Evolutionary conservation across 139 green algal genomes (phyloP), one percentile per base, ranked within the genome.

Genomic region (Ettlia oleoabundans): DNA sequence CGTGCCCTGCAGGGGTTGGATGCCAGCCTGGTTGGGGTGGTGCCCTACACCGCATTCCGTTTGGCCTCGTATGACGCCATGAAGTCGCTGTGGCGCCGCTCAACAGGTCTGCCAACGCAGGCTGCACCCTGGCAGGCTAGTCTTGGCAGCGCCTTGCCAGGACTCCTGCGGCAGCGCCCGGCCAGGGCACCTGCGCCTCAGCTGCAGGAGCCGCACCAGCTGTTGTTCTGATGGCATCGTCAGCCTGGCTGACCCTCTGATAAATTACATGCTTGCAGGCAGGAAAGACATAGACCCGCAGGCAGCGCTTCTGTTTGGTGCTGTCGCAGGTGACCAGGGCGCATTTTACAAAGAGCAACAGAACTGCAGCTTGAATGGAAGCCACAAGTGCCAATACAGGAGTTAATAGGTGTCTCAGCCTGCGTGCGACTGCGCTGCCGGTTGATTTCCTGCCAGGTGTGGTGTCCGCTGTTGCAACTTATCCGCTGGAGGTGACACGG

Each of bases 21-120:
- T 38, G 87, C 81, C 30, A 82, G 64, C 40, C 30, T 91, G 51
- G 72, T 89, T 21, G 87, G 87, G 8, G 72, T 82, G 8, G 41
- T 89, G 19, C 87, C 87, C 3, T 91, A 91, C n/a, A 51, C 87
- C 35, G 84, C 85, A 15, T 70, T 88, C 33, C 38, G 84, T 28
- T 52, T 91, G 22, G 79, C 71, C 1, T 35, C 67, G 47, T 91
- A 91, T 52, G 87, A 91, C 30, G 82, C 72, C 28, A 21, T 86
- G 21, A 88, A 88, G 51, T 47, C 51, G 1, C 1, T 78, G 3
- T 78, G 71, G 71, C 71, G 71, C 1, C 51, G 51, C 32, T 67
- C 51, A 43, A 78, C 71, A 38, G 71, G 71, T 65, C 15, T 5
- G 55, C 18, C 55, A n/a, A 58, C 47, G 47, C 47, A 24, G 47